A percentile compares a stretch with the other conserved stretches of the same genome.
These are phyloP conservation scores for Quercus mongolica DNA, from an alignment of 306 rosid genomes.

Conservation along the genomic window DNA sequence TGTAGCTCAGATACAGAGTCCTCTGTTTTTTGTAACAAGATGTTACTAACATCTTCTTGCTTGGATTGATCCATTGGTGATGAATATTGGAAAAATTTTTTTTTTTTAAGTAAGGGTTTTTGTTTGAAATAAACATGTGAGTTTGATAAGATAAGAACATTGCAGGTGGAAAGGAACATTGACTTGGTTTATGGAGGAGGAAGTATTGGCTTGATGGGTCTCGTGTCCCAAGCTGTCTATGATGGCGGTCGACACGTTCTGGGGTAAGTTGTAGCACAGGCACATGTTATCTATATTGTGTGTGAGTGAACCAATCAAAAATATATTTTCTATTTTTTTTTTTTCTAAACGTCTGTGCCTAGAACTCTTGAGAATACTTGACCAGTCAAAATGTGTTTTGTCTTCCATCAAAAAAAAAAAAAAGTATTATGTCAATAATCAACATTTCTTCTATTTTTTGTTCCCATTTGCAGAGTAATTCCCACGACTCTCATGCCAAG, in stretches of 20 bases:
- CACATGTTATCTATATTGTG: background rate
- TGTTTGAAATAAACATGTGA: conserved; percentile 12
- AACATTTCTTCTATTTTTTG: background rate
- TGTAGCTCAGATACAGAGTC: background rate
- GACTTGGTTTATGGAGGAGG: conserved; percentile 99
- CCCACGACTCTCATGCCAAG: conserved; percentile 84
- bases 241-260: conserved; percentile 98
- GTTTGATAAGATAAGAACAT: background rate
- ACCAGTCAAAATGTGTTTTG: background rate
- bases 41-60: background rate
- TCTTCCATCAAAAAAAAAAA: background rate
- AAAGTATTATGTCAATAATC: too few species aligned
- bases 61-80: background rate
- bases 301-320: background rate
- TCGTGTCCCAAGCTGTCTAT: conserved; percentile 75
- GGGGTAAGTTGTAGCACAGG: conserved; percentile 41
- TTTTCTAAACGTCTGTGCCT: too few species aligned
- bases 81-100: background rate
- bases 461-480: conserved; percentile 57
- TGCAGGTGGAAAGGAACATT: conserved; percentile 81
- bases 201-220: conserved; percentile 93
- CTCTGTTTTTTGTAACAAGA: background rate
- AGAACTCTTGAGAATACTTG: too few species aligned
- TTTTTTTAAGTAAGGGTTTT: background rate
- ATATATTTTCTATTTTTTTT: too few species aligned